A percentile compares a stretch with the other conserved stretches of the same genome.
phyloP scores from a whole-genome alignment of 2,329 filamentous ascomycete genomes.

The Fusarium equiseti region DNA sequence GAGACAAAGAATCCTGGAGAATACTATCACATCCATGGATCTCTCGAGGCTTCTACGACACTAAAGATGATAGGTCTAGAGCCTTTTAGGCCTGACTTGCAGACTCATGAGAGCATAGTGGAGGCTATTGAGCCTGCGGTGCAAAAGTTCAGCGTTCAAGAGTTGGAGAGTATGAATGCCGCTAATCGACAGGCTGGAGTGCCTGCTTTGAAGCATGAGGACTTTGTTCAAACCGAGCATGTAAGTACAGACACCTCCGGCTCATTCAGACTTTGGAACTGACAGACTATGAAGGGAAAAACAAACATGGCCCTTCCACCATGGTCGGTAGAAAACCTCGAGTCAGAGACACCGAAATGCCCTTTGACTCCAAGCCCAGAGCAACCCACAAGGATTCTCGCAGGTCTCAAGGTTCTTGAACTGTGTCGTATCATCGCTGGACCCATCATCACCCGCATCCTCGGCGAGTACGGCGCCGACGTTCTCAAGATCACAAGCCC shows the following conservation, averaged over 20 bases:
- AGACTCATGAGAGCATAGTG: slow-evolving; percentile 70
- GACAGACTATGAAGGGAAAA: slow-evolving; percentile 56
- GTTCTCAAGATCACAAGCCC: slow-evolving; percentile 79
- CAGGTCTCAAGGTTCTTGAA: slow-evolving; percentile 79
- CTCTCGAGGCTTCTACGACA: slow-evolving; percentile 76
- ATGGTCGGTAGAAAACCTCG: slow-evolving; percentile 64
- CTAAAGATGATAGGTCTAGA: slow-evolving; percentile 77
- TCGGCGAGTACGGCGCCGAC: slow-evolving; percentile 81
- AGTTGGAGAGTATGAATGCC: slow-evolving; percentile 70
- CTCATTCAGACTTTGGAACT: not conserved
- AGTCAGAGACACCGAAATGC: slow-evolving; percentile 61
- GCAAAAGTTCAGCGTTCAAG: slow-evolving; percentile 63
- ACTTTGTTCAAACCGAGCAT: slow-evolving; percentile 67
- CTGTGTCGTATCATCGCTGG: slow-evolving; percentile 81
- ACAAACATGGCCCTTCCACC: slow-evolving; percentile 57
- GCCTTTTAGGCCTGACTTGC: slow-evolving; percentile 69
- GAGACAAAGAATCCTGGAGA: slow-evolving; percentile 73
- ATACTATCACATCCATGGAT: slow-evolving; percentile 82
- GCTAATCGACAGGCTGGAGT: slow-evolving; percentile 70
- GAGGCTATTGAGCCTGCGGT: slow-evolving; percentile 70
- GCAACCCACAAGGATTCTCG: slow-evolving; percentile 53
- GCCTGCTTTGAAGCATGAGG: slow-evolving; percentile 68
- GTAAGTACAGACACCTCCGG: slow-evolving; percentile 35
- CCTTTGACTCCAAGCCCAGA: slow-evolving; percentile 50
- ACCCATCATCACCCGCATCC: slow-evolving; percentile 76